Evolutionary conservation across 2,329 filamentous ascomycete species (phyloP).

Genomic region (Colletotrichum paranaense): DNA sequence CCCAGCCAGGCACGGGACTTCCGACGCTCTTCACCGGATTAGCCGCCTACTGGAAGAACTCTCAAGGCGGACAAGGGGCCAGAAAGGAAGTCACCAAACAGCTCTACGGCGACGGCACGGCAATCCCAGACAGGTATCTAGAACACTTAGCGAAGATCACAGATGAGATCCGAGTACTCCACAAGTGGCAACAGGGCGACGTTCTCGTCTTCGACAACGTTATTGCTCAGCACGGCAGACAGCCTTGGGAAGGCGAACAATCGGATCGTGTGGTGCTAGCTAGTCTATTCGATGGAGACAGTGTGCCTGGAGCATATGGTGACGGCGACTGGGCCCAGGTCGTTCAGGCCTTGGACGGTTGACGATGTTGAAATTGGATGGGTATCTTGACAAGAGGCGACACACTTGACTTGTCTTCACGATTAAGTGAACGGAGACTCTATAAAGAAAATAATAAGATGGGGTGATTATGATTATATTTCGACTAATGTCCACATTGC

Average conservation of each 20-base stretch:
- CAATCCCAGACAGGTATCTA: conserved; percentile 58
- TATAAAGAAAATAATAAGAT: no score
- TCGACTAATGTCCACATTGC: no score
- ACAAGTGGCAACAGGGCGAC: conserved; percentile 59
- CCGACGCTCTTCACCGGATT: conserved; percentile 59
- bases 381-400: not conserved
- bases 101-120: conserved; percentile 57
- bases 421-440: no score
- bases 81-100: conserved; percentile 50
- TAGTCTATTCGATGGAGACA: conserved; percentile 58
- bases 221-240: conserved; percentile 59
- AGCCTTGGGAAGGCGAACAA: conserved; percentile 60
- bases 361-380: not conserved
- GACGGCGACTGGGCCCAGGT: conserved; percentile 57
- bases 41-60: conserved; percentile 56
- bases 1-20: conserved; percentile 55
- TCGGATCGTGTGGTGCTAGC: conserved; percentile 57
- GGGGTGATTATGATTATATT: no score
- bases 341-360: conserved; percentile 53
- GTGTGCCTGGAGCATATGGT: conserved; percentile 56
- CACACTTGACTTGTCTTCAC: no score
- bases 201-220: conserved; percentile 61
- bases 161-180: conserved; percentile 60
- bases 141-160: conserved; percentile 54
- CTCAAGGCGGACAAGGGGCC: not conserved